Base-by-base conservation (phyloP, 257 asterid genomes). In the Solanum appendiculatum region DNA sequence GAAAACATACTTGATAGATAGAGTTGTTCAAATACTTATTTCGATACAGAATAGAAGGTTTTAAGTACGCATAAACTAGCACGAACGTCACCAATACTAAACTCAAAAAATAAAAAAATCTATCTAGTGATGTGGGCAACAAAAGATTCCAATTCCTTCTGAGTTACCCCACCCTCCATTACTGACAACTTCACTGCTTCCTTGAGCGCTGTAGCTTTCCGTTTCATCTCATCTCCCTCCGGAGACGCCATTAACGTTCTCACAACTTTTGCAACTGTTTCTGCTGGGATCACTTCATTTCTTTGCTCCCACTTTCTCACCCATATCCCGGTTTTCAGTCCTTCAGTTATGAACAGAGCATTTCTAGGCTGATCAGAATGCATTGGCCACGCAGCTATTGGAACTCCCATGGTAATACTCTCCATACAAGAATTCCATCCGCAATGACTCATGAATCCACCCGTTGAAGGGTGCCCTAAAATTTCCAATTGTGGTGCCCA, bases 151-250 rank as follows among this genome's bases (percentile, higher is more conserved):
- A 93, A 77, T 80, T 88, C 91, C n/a, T 63, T 60, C 2, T 56
- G 64, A 2, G 90, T 16, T 31, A 66, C 87, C 6, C 94, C 94
- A 6, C 92, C 93, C 46, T 86, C 89, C 44, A 51, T 68, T 11
- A 54, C 44, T 1, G 92, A 86, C 2, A 58, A n/a, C 40, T 82
- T 89, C 21, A 94, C 90, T 0, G 64, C 84, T 5, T 15, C 85
- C 4, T 91, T 91, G 37, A 94, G 42, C 37, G 86, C 93, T 11
- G 42, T 83, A 14, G 93, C 94, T 46, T 92, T 89, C 29, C 34
- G 82, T 82, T 94, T 92, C 51, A 92, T 87, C 87, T 72, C 92
- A 10, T 64, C 90, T 56, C 96, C 98, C 86, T 93, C 94, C 16
- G 40, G 84, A 1, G 93, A 88, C 13, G 25, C 92, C 92, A 94